Evolutionary conservation across 2,329 filamentous ascomycete species (phyloP).

Genomic region (Fusarium guadeloupense): DNA sequence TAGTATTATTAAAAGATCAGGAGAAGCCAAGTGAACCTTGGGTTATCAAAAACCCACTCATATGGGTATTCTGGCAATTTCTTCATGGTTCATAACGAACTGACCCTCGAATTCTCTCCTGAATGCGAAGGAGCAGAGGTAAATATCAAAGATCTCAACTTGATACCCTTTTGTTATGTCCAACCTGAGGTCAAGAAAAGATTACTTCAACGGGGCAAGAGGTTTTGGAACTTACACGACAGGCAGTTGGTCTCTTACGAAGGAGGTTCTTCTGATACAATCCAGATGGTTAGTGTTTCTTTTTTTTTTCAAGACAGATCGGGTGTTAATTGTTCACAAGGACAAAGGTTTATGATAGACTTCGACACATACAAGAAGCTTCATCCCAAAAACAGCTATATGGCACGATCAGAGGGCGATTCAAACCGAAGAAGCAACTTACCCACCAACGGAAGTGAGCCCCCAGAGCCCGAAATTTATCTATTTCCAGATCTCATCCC

Average conservation of each 20-base stretch:
- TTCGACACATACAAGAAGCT: slow-evolving; percentile 7
- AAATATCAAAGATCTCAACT: neutral
- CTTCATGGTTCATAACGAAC: neutral
- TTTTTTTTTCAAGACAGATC: accelerated
- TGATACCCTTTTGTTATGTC: neutral
- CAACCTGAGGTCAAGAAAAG: neutral
- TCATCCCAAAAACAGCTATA: neutral
- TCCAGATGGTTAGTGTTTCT: neutral
- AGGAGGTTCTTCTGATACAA: neutral
- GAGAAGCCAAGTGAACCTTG: neutral
- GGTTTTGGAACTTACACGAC: neutral
- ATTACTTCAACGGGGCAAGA: neutral
- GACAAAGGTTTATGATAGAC: slow-evolving; percentile 21
- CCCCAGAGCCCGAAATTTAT: neutral
- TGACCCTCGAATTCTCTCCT: neutral
- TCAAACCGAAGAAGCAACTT: neutral
- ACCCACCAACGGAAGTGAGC: neutral
- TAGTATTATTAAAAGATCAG: neutral
- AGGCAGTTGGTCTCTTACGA: slow-evolving; percentile 6
- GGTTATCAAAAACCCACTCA: neutral
- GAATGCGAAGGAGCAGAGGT: neutral
- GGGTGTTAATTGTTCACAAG: neutral
- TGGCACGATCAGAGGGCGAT: neutral
- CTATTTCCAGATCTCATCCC: neutral
- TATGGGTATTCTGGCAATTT: neutral